phyloP scores from a whole-genome alignment of 768 basidiomycete species.

The Suillus cothurnatus region DNA sequence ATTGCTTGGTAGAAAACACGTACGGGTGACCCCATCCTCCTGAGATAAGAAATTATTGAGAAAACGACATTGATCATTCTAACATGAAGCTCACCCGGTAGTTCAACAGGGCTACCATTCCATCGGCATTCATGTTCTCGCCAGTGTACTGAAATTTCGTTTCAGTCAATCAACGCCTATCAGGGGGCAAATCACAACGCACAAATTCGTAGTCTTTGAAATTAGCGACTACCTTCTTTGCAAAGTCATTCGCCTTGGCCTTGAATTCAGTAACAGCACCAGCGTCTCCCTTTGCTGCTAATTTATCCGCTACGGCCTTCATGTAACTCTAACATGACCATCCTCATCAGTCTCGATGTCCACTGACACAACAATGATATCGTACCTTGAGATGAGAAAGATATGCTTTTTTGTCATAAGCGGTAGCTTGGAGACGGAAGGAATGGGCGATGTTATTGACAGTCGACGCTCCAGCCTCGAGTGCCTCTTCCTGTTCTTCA shows the following conservation, averaged over 20 bases:
- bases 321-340: constrained; percentile 73
- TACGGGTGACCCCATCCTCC: constrained; percentile 84
- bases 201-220: constrained; percentile 97
- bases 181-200: constrained; percentile 26
- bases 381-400: constrained; percentile 75
- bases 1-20: constrained; percentile 30
- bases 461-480: constrained; percentile 73
- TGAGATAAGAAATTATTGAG: constrained; percentile 29
- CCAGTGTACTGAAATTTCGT: constrained; percentile 58
- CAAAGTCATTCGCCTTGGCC: constrained; percentile 71
- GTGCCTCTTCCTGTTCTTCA: constrained; percentile 79
- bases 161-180: constrained; percentile 12
- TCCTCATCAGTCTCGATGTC: neutral
- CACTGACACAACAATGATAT: constrained; percentile 20
- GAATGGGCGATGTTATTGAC: constrained; percentile 94
- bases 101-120: constrained; percentile 94
- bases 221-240: constrained; percentile 86
- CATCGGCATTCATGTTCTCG: constrained; percentile 80
- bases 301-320: constrained; percentile 80
- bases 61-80: neutral
- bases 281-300: constrained; percentile 43
- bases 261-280: constrained; percentile 77
- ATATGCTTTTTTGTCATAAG: constrained; percentile 92
- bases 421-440: constrained; percentile 81
- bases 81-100: constrained; percentile 65